Conservation (phyloP, 176 grass and related monocot genomes). For the Hordeum marinum region DNA sequence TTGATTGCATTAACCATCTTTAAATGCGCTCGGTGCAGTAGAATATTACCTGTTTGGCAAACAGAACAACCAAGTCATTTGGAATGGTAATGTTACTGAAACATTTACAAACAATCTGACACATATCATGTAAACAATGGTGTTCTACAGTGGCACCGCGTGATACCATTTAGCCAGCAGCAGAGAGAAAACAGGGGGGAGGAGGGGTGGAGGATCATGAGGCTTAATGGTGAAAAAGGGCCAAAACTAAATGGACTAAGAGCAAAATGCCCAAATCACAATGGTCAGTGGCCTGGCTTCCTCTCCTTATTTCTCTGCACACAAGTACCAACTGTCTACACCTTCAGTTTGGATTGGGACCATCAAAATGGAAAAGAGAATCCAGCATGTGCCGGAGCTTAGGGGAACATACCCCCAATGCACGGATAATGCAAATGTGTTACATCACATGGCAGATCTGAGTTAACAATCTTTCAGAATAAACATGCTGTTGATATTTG, state of each 20-base stretch:
- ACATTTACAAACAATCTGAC: background rate
- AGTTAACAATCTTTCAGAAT: background rate
- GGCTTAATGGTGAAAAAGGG: background rate
- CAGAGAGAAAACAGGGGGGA: background rate
- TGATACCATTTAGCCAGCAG: background rate
- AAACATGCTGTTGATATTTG: background rate
- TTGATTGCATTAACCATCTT: slow-evolving; percentile 95
- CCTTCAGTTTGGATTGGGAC: background rate
- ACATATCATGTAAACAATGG: background rate
- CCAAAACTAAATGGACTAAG: background rate
- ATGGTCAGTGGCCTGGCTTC: background rate
- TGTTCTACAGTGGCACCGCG: background rate
- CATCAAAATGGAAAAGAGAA: background rate
- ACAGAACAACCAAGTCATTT: background rate
- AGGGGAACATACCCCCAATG: background rate
- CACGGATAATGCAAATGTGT: background rate
- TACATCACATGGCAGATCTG: background rate
- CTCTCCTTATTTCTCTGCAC: background rate
- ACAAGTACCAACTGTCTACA: background rate
- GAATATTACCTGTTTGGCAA: background rate
- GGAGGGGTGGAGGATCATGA: background rate
- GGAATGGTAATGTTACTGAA: background rate
- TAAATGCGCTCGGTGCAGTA: background rate
- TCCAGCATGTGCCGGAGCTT: background rate
- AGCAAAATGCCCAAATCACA: background rate